Evolutionary conservation across 192 early-diverging fungal genomes (phyloP).

Genomic region (Coemansia sp.): DNA sequence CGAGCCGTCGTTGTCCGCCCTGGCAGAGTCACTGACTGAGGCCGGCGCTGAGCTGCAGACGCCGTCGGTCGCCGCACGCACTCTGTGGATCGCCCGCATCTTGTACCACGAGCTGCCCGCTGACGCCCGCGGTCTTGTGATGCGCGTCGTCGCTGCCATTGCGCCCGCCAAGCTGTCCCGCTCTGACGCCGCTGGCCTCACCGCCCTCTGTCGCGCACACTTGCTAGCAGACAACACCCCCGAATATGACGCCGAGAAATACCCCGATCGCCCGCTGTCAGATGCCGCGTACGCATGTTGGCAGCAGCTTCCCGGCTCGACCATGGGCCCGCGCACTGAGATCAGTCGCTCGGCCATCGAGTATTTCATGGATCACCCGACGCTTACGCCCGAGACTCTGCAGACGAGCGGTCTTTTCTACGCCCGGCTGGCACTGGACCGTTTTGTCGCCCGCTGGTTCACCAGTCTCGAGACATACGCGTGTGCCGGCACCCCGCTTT

Average conservation of each 20-base stretch:
- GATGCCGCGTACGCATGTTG: too few species aligned
- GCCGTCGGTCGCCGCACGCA: not conserved
- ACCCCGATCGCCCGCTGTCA: too few species aligned
- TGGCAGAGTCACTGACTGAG: not conserved
- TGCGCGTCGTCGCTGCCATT: conserved; percentile 29
- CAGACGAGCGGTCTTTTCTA: conserved; percentile 19
- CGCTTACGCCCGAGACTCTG: conserved; percentile 10
- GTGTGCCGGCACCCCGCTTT: conserved; percentile 18
- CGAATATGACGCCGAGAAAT: too few species aligned
- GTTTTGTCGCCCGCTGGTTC: conserved; percentile 24
- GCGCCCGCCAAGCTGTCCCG: conserved; percentile 10
- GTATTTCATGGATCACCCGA: conserved; percentile 19
- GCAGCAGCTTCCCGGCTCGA: too few species aligned
- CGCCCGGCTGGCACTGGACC: conserved; percentile 38
- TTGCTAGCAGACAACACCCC: not conserved
- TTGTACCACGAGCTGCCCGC: conserved; percentile 31
- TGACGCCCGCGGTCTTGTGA: conserved; percentile 13
- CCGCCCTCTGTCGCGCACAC: conserved; percentile 13
- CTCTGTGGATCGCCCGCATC: conserved; percentile 35
- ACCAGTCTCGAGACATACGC: conserved; percentile 27
- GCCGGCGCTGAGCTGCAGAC: conserved; percentile 2
- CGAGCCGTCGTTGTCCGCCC: not conserved
- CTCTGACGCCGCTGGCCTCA: conserved; percentile 21
- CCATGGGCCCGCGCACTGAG: not conserved
- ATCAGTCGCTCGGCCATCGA: not conserved